Evolutionary conservation across 2,329 filamentous ascomycete genomes (phyloP).

Genomic region (Remersonia thermophila): DNA sequence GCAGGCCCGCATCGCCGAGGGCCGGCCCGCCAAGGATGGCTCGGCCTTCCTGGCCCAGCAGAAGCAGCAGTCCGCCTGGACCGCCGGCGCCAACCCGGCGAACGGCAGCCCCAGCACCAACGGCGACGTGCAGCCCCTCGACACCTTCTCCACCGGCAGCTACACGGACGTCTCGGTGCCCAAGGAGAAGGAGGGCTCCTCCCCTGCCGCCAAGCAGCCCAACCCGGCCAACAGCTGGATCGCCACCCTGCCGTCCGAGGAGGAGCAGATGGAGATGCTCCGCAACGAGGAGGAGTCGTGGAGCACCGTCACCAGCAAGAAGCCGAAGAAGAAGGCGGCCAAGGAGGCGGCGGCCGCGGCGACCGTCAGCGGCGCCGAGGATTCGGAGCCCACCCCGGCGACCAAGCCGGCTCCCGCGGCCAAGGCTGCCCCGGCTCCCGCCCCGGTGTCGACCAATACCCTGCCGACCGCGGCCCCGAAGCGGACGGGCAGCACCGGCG

Average conservation of each 20-base stretch:
- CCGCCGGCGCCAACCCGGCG: conserved; percentile 29
- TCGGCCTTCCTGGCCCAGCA: conserved; percentile 40
- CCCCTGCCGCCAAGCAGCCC: conserved; percentile 19
- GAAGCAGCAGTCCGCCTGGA: conserved; percentile 28
- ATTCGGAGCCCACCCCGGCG: conserved; percentile 16
- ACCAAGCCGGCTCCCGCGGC: conserved; percentile 11
- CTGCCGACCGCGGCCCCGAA: conserved; percentile 17
- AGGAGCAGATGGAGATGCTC: conserved; percentile 49
- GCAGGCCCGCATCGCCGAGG: conserved; percentile 68
- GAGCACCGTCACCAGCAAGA: conserved; percentile 45
- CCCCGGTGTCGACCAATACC: conserved; percentile 4
- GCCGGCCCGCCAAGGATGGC: conserved; percentile 72
- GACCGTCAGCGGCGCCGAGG: conserved; percentile 20
- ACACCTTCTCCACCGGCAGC: conserved; percentile 39
- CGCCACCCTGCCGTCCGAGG: conserved; percentile 43
- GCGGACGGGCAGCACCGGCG: conserved; percentile 21
- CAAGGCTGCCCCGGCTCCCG: conserved; percentile 18
- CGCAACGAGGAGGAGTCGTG: conserved; percentile 43
- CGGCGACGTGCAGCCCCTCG: conserved; percentile 38
- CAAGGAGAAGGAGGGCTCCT: conserved; percentile 7
- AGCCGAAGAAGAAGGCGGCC: conserved; percentile 31
- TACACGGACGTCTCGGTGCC: conserved; percentile 22
- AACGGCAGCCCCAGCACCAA: conserved; percentile 27
- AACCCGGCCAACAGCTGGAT: conserved; percentile 33
- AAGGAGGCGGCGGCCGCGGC: conserved; percentile 28